Percentiles rank a stretch among this genome's conserved stretches.
Evolutionary conservation across 768 basidiomycete species (phyloP).

Genomic region (Austroboletus eburneus): DNA sequence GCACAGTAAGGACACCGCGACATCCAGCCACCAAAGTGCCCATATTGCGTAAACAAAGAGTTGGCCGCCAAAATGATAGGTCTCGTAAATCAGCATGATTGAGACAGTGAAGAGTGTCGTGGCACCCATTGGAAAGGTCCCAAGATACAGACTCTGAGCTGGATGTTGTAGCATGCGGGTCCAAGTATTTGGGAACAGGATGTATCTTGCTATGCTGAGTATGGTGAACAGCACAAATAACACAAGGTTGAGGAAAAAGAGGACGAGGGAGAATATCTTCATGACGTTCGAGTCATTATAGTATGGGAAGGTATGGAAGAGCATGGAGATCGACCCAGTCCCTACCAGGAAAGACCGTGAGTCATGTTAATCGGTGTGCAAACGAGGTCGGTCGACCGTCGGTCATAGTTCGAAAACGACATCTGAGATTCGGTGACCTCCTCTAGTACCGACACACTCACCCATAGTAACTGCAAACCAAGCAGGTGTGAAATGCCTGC

Average conservation of each 20-base stretch:
- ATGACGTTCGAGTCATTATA: slow-evolving; percentile 38
- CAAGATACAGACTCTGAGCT: slow-evolving; percentile 46
- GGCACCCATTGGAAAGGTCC: slow-evolving; percentile 54
- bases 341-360: slow-evolving; percentile 23
- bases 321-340: slow-evolving; percentile 50
- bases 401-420: background rate
- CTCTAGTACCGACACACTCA: slow-evolving; percentile 16
- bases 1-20: slow-evolving; percentile 50
- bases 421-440: background rate
- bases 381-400: background rate
- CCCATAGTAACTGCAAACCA: slow-evolving; percentile 59
- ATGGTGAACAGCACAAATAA: slow-evolving; percentile 50
- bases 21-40: slow-evolving; percentile 68
- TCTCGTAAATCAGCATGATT: slow-evolving; percentile 40
- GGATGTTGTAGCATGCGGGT: slow-evolving; percentile 46
- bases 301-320: slow-evolving; percentile 59
- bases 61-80: slow-evolving; percentile 47
- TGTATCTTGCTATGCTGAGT: slow-evolving; percentile 48
- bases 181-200: slow-evolving; percentile 50
- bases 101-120: slow-evolving; percentile 55
- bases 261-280: slow-evolving; percentile 38
- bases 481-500: slow-evolving; percentile 49
- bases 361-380: background rate
- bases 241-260: slow-evolving; percentile 57
- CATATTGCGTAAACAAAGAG: slow-evolving; percentile 53